Base-by-base conservation (phyloP, 2,329 filamentous ascomycete genomes). In the Hypoxylon sp. region DNA sequence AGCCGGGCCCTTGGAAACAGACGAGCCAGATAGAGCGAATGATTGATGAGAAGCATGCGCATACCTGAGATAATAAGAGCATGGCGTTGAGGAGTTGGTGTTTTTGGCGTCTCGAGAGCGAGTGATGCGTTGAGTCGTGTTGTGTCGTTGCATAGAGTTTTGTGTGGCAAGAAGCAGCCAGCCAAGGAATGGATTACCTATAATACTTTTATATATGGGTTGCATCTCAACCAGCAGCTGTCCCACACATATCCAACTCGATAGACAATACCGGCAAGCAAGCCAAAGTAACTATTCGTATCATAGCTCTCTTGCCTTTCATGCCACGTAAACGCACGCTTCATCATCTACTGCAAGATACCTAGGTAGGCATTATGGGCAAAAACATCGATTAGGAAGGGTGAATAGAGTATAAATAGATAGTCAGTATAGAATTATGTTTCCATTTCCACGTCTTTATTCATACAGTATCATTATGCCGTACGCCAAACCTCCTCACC, bases 11-110 rank as follows among this genome's bases (percentile, higher is more conserved):
- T 67, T 59, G 50, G 60, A 64, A 52, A 60, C 31, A 35, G 35
- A 42, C 31, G 17, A 44, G 29, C n/a, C 39, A 48, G 19, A 58
- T 59, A 53, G 17, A 52, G 22, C 14, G 39, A 46, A 44, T 17
- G 47, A 22, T 46, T 57, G 42, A 59, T 42, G 26, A 22, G 13
- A 54, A 50, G 50, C 51, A 53, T 59, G 52, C 59, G 33, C 31
- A 57, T 58, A 50, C 54, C 48, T 57, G 22, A 47, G 47, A 14
- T 31, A 53, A 61, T 33, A 26, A 52, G 52, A 68, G 70, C 70
- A 69, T 69, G 64, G 67, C 65, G 70, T 71, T 65, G 64, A 33
- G 62, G 70, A 61, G 59, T 68, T 59, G 35, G 44, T 48, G 19
- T 42, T 57, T 39, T 52, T 48, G 54, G 50, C 17, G 17, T 22